Conservation (phyloP, 2,329 filamentous ascomycete genomes). For the Phialocephala subalpina region DNA sequence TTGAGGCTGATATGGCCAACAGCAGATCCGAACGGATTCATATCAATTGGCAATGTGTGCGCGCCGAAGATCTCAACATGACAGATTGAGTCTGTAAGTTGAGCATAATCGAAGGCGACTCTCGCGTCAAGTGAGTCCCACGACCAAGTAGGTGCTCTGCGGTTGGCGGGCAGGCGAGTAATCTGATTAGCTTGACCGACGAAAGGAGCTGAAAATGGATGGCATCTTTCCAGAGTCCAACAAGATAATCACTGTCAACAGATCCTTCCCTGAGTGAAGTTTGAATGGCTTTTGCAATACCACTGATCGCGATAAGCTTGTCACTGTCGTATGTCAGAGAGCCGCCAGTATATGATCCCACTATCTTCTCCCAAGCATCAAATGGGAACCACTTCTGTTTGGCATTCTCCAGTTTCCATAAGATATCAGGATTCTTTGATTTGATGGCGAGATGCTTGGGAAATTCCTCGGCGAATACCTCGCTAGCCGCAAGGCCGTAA, state of each 20-base stretch:
- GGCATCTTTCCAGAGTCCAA: background rate
- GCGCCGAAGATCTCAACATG: background rate
- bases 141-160: background rate
- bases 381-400: too few relatives aligned
- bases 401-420: too few relatives aligned
- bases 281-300: background rate
- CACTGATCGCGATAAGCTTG: background rate
- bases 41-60: background rate
- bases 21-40: background rate
- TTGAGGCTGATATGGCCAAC: background rate
- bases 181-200: background rate
- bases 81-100: background rate
- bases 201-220: background rate
- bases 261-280: background rate
- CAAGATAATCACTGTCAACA: background rate
- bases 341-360: background rate
- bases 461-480: background rate
- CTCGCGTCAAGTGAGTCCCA: background rate
- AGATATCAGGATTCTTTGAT: background rate
- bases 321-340: background rate
- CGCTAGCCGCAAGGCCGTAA: background rate
- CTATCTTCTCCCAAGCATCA: background rate
- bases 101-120: too few relatives aligned
- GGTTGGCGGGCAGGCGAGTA: background rate
- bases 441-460: background rate